Evolutionary conservation across 208 protist species (phyloP), one percentile per base, ranked within the genome.

Genomic region (Leishmania major): DNA sequence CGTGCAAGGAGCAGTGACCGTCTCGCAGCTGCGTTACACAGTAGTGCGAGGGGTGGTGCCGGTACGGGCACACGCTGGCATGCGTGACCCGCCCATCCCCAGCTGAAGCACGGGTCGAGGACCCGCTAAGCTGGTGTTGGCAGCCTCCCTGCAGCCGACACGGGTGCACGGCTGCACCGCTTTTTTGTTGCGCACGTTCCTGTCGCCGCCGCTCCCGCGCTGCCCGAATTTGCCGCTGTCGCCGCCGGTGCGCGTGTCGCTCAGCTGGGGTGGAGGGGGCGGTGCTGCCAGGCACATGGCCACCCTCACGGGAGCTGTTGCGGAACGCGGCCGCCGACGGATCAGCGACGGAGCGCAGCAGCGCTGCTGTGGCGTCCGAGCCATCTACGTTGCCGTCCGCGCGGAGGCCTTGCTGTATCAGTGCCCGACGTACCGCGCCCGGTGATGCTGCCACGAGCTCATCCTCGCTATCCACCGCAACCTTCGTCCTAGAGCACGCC

Each of bases 71-170:
- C 37, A 15, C 57, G 67, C 67, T 47, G 15, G 67, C 67, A 37
- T 47, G 37, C 40, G 67, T 72, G 2, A 72, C 67, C 67, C 76
- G 49, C n/a, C 37, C 17, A 35, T 28, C 22, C 4, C 0, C 67
- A 49, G 7, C 31, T 17, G 37, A n/a, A 47, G 67, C 17, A 79
- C 49, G 80, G 4, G 51, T 51, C 6, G 40, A 70, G 45, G 8
- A 28, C 51, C 28, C 72, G 73, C 55, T 15, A 57, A 53, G 70
- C 28, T 66, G 47, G n/a, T 60, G 66, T 22, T 53, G 51, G 75
- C 91, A 90, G 17, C 87, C 87, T 19, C 88, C 91, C 69, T 94
- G 91, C 19, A 92, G 51, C 8, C 69, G 64, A 55, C 91, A 94
- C 5, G 91, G 91, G 72, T 94, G 91, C 47, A 77, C 11, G 3